Base-by-base conservation (phyloP, 2,329 filamentous ascomycete species). In the Fusarium gaditjirri region DNA sequence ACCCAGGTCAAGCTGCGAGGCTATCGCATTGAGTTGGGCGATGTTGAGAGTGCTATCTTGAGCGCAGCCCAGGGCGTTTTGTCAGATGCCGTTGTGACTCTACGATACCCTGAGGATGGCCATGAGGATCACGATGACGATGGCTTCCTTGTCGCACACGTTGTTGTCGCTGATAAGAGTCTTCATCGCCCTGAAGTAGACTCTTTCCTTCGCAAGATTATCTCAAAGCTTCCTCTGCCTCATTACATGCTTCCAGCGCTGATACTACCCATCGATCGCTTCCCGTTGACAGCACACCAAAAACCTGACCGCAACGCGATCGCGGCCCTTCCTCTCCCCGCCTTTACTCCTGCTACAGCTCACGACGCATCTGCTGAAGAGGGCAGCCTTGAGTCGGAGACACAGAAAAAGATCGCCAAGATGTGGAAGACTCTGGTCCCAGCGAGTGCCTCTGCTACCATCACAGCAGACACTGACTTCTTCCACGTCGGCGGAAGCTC, bases 1-100 rank as follows among this genome's bases (percentile, higher is more conserved):
- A 83, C 80, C 2, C 81, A 85, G 46, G 75, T 87, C 67, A 87
- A 87, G 70, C 74, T 88, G 3, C 77, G 80, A 4, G 85, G 84
- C 2, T 56, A 84, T 6, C 80, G 84, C 2, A 81, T 87, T 29
- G 86, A 89, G 19, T 75, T 89, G 1, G 72, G 77, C 6, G 87
- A 88, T 5, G 56, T 78, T 5, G 69, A 72, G 27, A 56, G 41
- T 8, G 47, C 68, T 1, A 46, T 71, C 6, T 27, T 70, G 14
- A 54, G 31, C 17, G 35, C 66, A 3, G 50, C 68, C 0, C 38
- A 67, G 12, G 62, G 68, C 1, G 5, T 47, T 3, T 29, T 71
- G 8, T 52, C 61, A 4, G 61, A 60, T 21, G 35, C 61, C 4
- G 47, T 65, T 17, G 61, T 65, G 10, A 62, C 61, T 29, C 35